Evolutionary conservation across 1,284 basidiomycete genomes (phyloP).

Genomic region (Anthracocystis setariae): DNA sequence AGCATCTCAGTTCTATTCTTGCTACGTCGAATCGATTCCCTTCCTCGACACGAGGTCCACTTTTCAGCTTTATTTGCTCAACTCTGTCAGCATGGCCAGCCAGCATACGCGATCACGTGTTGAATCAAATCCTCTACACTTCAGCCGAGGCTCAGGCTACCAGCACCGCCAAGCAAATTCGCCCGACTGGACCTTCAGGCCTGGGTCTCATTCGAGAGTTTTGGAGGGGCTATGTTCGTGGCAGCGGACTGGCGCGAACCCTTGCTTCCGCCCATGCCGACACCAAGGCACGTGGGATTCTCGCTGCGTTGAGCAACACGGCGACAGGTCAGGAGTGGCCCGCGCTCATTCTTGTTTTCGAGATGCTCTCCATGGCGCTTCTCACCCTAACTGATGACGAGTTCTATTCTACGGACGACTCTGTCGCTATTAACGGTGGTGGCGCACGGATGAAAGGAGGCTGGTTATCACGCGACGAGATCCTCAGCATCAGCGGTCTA

Average conservation of each 20-base stretch:
- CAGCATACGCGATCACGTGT: constrained; percentile 37
- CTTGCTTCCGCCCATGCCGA: constrained; percentile 38
- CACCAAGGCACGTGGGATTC: constrained; percentile 37
- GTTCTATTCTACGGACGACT: constrained; percentile 75
- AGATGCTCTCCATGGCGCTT: constrained; percentile 85
- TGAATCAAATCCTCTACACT: constrained; percentile 47
- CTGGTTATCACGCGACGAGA: constrained; percentile 80
- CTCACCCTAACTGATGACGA: constrained; percentile 96
- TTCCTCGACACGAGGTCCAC: constrained; percentile 47
- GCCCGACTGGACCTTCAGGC: constrained; percentile 23
- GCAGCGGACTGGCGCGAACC: constrained; percentile 41
- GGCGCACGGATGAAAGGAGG: constrained; percentile 12
- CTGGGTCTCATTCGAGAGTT: constrained; percentile 60
- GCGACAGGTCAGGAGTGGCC: constrained; percentile 67
- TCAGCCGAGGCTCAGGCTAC: constrained; percentile 9
- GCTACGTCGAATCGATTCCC: constrained; percentile 54
- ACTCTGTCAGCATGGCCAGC: constrained; percentile 56
- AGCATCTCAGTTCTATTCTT: constrained; percentile 54
- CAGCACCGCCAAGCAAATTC: constrained; percentile 7
- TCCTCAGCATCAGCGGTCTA: constrained; percentile 76
- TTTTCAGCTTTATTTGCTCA: constrained; percentile 60
- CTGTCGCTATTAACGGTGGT: constrained; percentile 9
- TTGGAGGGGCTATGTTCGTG: constrained; percentile 64
- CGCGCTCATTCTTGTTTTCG: constrained; percentile 80
- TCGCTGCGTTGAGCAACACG: constrained; percentile 14